Evolutionary conservation across 78 protist species (phyloP), one percentile per base, ranked within the genome.

Genomic region (Cavenderia fasciculata): DNA sequence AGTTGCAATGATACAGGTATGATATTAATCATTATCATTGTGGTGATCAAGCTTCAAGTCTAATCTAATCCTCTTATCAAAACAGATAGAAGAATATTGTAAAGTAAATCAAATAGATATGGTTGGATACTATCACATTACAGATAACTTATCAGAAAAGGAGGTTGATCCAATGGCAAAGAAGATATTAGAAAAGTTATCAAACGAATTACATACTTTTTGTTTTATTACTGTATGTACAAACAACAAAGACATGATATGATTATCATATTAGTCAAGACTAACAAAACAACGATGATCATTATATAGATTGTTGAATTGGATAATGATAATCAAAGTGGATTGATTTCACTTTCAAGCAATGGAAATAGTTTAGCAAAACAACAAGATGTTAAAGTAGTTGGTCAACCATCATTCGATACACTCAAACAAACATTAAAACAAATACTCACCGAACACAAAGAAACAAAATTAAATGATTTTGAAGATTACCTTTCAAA

Each of bases 1-100:
- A 79, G 89, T 79, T 56, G 89, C 89, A 52, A 51, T 79, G 75
- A 79, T 79, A n/a, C 89, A 79, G 8, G 89, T 79, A 79, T 11
- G 66, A 21, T 51, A 52, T 52, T 10, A 12, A 52, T 52, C 4
- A 4, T 52, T 52, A 52, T 12, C 59, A 52, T 52, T 4, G 21
- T 52, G 12, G 10, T 52, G 31, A 19, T 52, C 49, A 10, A 44
- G 6, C 49, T 44, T 44, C 10, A 44, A 44, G 6, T 44, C 6
- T 11, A 44, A 44, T 44, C 49, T 11, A 44, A 44, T 44, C 10
- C 49, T 11, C 10, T 23, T 59, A 46, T 61, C 33, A 14, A 44
- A 18, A 43, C 44, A 82, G 90, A 82, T 82, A 31, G 90, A 82
- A 68, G 68, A 65, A 68, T 82, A 82, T 56, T 82, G 90, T 68